Percentiles rank a stretch among this genome's conserved stretches.
These are phyloP conservation scores for Physcomitrellopsis africana DNA, from an alignment of 225 moss, liverwort and hornwort genomes.

Conservation along the genomic window DNA sequence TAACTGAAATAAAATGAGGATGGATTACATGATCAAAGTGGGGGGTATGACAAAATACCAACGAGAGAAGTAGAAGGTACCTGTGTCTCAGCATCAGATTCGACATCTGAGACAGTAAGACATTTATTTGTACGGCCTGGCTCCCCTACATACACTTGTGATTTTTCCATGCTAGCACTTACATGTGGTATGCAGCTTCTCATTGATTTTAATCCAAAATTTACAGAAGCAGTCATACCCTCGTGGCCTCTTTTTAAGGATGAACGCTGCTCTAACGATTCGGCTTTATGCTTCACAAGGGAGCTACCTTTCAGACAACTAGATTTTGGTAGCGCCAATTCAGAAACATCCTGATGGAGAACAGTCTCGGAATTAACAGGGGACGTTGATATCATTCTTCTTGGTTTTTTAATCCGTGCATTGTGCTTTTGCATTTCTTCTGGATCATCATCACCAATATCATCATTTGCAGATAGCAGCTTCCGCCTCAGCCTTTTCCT, in stretches of 20 bases:
- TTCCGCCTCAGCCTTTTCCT: conserved; percentile 39
- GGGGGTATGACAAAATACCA: conserved; percentile 4
- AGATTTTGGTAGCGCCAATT: conserved; percentile 27
- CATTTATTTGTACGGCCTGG: conserved; percentile 22
- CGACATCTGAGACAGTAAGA: conserved; percentile 36
- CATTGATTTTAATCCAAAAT: conserved; percentile 18
- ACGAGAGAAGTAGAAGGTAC: conserved; percentile 28
- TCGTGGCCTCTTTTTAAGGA: conserved; percentile 26
- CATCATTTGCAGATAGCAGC: conserved; percentile 17
- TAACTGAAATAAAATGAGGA: background rate
- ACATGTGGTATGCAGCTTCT: conserved; percentile 29
- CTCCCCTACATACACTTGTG: conserved; percentile 9
- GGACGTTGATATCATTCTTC: conserved; percentile 12
- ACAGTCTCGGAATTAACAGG: conserved; percentile 20
- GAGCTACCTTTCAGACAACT: conserved; percentile 15
- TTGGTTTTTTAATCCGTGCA: conserved; percentile 31
- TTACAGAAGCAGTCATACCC: conserved; percentile 15
- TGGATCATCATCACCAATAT: conserved; percentile 20
- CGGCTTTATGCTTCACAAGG: conserved; percentile 17
- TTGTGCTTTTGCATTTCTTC: conserved; percentile 31
- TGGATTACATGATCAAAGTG: background rate
- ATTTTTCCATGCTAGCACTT: conserved; percentile 19
- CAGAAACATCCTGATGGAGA: conserved; percentile 27
- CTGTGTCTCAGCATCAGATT: conserved; percentile 52
- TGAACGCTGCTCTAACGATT: conserved; percentile 25